These are phyloP conservation scores for Solanum hybrid DNA, from an alignment of 305 asterid genomes.

Conservation along the genomic window DNA sequence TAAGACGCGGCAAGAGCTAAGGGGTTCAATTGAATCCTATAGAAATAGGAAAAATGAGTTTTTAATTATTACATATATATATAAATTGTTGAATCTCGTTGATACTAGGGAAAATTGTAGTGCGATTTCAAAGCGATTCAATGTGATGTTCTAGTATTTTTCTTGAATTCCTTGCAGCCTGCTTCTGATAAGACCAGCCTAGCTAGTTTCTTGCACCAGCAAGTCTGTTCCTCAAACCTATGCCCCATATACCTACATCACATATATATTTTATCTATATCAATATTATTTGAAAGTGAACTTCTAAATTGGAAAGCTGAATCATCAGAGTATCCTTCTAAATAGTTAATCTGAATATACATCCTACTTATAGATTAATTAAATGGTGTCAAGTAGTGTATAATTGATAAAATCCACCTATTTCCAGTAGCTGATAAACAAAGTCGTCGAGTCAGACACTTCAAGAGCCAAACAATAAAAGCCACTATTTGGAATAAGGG, in stretches of 20 bases:
- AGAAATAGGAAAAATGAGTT: background rate
- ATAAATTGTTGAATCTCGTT: background rate
- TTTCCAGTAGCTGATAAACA: background rate
- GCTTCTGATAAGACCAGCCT: background rate
- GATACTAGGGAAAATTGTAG: background rate
- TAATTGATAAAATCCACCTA: background rate
- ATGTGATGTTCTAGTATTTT: no score
- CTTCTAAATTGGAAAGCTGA: no score
- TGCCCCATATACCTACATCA: no score
- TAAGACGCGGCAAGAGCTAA: background rate
- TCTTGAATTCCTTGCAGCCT: background rate
- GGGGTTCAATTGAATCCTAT: background rate
- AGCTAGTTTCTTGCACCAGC: background rate
- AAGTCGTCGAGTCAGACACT: background rate
- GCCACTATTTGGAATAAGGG: background rate
- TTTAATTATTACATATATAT: background rate
- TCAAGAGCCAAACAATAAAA: background rate
- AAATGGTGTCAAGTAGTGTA: background rate
- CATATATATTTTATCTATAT: no score
- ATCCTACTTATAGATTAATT: no score
- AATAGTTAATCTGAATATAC: no score
- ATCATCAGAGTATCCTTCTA: no score
- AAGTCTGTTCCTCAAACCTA: no score
- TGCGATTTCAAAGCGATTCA: background rate
- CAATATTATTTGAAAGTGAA: background rate